phyloP scores from a whole-genome alignment of 2,329 filamentous ascomycete genomes.

The Alternaria longipes region DNA sequence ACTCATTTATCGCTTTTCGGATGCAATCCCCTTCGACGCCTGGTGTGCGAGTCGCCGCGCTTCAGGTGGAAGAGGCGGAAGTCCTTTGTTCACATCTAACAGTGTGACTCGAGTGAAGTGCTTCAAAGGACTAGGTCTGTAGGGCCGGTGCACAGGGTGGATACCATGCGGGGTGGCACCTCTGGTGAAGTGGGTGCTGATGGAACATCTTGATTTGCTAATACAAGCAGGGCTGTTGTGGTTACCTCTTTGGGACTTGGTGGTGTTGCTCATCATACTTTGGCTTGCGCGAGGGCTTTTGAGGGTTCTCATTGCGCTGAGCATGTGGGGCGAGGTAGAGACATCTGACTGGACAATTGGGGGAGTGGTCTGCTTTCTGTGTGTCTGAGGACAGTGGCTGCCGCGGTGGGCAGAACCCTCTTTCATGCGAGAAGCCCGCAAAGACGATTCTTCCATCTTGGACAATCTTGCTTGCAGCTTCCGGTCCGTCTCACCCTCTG shows the following conservation, averaged over 20 bases:
- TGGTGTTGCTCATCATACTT: not conserved
- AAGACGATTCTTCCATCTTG: not conserved
- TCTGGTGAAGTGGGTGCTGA: not conserved
- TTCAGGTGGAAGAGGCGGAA: slow-evolving; percentile 19
- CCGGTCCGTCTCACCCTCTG: not conserved
- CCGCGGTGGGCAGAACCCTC: not conserved
- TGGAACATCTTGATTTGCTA: not conserved
- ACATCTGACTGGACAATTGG: not conserved
- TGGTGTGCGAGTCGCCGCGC: slow-evolving; percentile 1
- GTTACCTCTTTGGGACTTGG: not conserved
- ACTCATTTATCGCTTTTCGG: not conserved
- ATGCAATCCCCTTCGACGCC: not conserved
- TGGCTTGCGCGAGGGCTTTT: not conserved
- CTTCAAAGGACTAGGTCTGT: slow-evolving; percentile 11
- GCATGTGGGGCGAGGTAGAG: not conserved
- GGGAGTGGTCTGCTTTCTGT: not conserved
- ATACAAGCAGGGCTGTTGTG: not conserved
- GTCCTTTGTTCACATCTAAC: slow-evolving; percentile 16
- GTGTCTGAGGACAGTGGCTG: not conserved
- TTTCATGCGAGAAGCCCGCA: not conserved
- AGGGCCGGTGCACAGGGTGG: slow-evolving; percentile 5
- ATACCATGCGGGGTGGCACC: not conserved
- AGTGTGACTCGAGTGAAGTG: not conserved
- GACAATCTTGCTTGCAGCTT: not conserved
- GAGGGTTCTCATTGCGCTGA: not conserved